A percentile compares a stretch with the other conserved stretches of the same genome.
These are phyloP conservation scores for Penicillium odoratum DNA, from an alignment of 495 filamentous ascomycete species.

Conservation along the genomic window DNA sequence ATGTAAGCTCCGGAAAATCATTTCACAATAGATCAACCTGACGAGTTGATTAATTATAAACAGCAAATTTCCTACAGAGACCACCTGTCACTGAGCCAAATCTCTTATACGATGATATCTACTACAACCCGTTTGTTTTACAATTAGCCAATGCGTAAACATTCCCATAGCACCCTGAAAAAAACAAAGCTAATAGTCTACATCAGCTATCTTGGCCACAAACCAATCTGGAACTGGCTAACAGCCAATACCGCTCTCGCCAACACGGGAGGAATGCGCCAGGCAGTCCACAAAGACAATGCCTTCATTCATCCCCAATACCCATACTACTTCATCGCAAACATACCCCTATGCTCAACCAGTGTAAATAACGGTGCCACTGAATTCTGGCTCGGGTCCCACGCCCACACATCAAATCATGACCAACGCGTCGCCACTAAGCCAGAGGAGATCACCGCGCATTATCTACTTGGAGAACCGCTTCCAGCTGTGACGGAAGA, in stretches of 20 bases:
- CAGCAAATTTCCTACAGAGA: slow-evolving; percentile 3
- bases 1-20: neutral
- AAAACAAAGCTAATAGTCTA: neutral
- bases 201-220: neutral
- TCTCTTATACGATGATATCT: slow-evolving; percentile 1
- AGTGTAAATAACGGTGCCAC: slow-evolving; percentile 57
- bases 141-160: slow-evolving; percentile 3
- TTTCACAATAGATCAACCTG: neutral
- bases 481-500: slow-evolving; percentile 47
- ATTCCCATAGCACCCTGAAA: neutral
- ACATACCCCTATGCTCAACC: slow-evolving; percentile 54
- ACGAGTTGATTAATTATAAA: neutral
- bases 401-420: slow-evolving; percentile 33
- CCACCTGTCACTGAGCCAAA: neutral
- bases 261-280: neutral
- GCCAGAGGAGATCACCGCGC: slow-evolving; percentile 32
- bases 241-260: slow-evolving; percentile 1
- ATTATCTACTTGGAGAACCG: neutral
- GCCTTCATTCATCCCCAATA: slow-evolving; percentile 54
- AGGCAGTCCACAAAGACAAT: slow-evolving; percentile 51
- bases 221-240: slow-evolving; percentile 5
- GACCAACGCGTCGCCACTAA: slow-evolving; percentile 48
- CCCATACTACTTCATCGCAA: slow-evolving; percentile 57
- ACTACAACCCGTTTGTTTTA: slow-evolving; percentile 2
- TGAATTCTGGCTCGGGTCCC: slow-evolving; percentile 62